These are phyloP conservation scores for Cylindricascospora bacillispora DNA, from an alignment of 1,139 yeast species.

Conservation along the genomic window DNA sequence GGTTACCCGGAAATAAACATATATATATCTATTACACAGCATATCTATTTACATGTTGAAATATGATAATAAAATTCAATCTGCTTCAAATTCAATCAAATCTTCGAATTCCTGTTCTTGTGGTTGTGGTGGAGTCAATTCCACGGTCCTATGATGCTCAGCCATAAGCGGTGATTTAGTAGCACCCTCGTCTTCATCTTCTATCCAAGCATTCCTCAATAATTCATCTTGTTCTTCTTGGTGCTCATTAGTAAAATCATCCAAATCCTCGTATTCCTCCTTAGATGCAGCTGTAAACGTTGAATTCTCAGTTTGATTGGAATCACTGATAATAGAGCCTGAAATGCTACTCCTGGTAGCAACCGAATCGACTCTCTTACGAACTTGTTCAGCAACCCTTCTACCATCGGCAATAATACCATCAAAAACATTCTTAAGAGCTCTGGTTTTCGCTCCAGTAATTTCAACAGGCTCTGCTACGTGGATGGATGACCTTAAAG, in stretches of 20 bases:
- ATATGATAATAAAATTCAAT: constrained; percentile 2
- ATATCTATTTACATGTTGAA: not conserved
- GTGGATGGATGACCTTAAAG: constrained; percentile 55
- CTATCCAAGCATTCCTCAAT: constrained; percentile 12
- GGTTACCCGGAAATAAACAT: too few species aligned
- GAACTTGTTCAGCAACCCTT: constrained; percentile 78
- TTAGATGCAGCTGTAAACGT: not conserved
- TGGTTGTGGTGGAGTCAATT: too few species aligned
- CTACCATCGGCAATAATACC: constrained; percentile 86
- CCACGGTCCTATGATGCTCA: not conserved
- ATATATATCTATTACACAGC: too few species aligned
- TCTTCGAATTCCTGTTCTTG: constrained; percentile 6
- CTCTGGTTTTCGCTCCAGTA: constrained; percentile 39
- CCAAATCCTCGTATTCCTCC: constrained; percentile 16
- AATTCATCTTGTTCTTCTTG: constrained; percentile 14
- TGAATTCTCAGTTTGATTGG: not conserved
- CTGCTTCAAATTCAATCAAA: constrained; percentile 18
- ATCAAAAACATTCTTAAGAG: constrained; percentile 78
- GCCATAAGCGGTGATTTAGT: not conserved
- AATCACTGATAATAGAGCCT: not conserved
- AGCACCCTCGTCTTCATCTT: constrained; percentile 7
- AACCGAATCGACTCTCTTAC: constrained; percentile 62
- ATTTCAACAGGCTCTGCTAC: constrained; percentile 43
- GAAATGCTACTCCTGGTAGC: constrained; percentile 20
- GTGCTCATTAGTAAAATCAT: constrained; percentile 17